These are phyloP conservation scores for Mycena galericulata DNA, from an alignment of 768 basidiomycete genomes.

Conservation along the genomic window DNA sequence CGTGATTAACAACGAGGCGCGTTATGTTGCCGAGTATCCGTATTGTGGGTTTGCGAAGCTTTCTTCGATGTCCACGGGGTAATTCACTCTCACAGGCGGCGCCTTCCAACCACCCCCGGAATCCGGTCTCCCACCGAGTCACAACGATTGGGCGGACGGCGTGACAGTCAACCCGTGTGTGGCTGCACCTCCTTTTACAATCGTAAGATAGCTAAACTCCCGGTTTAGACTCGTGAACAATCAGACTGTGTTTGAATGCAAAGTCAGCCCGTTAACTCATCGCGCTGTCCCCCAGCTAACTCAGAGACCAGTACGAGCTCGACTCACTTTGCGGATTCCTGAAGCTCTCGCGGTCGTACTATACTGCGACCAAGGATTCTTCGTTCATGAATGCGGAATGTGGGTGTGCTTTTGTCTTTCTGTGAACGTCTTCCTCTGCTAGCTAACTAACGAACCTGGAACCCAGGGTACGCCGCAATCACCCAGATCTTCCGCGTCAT, in stretches of 20 bases:
- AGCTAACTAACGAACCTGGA: background rate
- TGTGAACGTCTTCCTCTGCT: too few species aligned
- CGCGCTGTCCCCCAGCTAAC: conserved; percentile 40
- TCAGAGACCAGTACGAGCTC: conserved; percentile 68
- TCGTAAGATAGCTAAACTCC: background rate
- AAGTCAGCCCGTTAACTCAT: conserved; percentile 58
- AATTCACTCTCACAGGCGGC: conserved; percentile 54
- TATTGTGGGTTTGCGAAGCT: conserved; percentile 67
- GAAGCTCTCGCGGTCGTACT: conserved; percentile 81
- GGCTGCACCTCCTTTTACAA: background rate
- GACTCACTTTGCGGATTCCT: conserved; percentile 85
- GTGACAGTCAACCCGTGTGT: conserved; percentile 82
- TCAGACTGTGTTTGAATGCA: conserved; percentile 84
- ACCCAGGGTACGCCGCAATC: conserved; percentile 73
- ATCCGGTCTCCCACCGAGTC: conserved; percentile 70
- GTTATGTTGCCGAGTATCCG: conserved; percentile 77
- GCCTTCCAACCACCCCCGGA: conserved; percentile 86
- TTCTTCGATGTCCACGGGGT: conserved; percentile 31
- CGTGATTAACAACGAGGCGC: conserved; percentile 86
- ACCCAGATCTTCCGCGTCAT: conserved; percentile 82
- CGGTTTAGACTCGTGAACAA: conserved; percentile 75
- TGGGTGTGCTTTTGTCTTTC: too few species aligned
- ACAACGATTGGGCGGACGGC: conserved; percentile 76
- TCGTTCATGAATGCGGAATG: conserved; percentile 82
- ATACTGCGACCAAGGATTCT: conserved; percentile 74